Conservation (phyloP, 192 early-diverging fungal species). For the Chytriomyces confervae region DNA sequence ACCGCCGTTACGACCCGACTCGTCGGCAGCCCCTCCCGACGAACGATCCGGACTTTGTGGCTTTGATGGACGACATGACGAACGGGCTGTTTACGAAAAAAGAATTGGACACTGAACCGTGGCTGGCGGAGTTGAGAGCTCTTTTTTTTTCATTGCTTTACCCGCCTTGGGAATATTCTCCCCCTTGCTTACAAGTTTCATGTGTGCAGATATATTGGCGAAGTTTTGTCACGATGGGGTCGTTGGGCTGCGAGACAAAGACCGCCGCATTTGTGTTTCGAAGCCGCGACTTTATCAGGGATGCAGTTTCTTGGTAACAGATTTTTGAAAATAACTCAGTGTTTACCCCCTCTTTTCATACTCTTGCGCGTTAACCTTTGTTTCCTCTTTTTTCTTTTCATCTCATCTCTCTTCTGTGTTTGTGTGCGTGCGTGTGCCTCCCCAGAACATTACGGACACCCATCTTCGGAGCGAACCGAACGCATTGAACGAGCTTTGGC, state of each 20-base stretch:
- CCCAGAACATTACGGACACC: neutral
- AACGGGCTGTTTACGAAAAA: constrained; percentile 22
- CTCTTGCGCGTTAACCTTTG: neutral
- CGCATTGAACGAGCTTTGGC: constrained; percentile 43
- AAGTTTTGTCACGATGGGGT: constrained; percentile 45
- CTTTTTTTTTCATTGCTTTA: no score
- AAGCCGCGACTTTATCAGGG: constrained; percentile 44
- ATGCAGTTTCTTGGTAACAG: constrained; percentile 32
- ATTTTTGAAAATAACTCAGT: neutral
- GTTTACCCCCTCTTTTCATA: neutral
- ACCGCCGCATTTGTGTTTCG: constrained; percentile 47
- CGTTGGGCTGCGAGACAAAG: constrained; percentile 36
- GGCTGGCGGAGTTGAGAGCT: constrained; percentile 6
- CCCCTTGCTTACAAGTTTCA: no score
- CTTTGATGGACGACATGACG: constrained; percentile 32
- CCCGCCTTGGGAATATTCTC: no score
- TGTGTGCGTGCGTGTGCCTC: no score
- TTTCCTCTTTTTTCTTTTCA: no score
- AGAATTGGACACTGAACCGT: constrained; percentile 41
- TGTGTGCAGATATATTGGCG: constrained; percentile 27
- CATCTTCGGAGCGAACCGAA: constrained; percentile 37
- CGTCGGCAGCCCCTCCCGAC: constrained; percentile 21
- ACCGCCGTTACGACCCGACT: constrained; percentile 16
- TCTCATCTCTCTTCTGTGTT: no score
- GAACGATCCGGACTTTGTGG: constrained; percentile 29